Evolutionary conservation across 208 protist genomes (phyloP).

Genomic region (Leishmania tarentolae): DNA sequence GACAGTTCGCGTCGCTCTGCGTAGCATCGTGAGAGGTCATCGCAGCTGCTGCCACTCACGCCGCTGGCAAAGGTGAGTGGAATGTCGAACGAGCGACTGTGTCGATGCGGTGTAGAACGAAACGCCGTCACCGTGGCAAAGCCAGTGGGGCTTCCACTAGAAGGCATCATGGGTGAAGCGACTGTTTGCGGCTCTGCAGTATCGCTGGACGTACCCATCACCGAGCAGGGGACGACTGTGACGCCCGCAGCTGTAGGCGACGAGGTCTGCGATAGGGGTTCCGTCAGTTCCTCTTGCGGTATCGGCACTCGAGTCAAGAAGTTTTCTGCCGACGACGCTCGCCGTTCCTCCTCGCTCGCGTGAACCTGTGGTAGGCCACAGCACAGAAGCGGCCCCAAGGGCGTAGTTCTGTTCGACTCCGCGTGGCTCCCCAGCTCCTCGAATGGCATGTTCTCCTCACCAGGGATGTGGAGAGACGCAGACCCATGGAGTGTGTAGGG

Average conservation of each 20-base stretch:
- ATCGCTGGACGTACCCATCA: neutral
- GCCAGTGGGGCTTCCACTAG: neutral
- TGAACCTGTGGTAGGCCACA: neutral
- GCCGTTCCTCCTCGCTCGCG: conserved; percentile 2
- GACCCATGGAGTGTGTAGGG: neutral
- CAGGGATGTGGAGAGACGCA: neutral
- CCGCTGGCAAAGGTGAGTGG: conserved; percentile 6
- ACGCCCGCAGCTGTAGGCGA: neutral
- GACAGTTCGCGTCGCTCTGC: neutral
- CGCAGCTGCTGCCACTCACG: conserved; percentile 3
- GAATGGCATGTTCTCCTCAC: neutral
- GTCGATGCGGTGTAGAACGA: neutral
- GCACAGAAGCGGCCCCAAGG: conserved; percentile 1
- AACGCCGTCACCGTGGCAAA: neutral
- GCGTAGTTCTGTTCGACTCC: neutral
- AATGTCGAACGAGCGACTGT: conserved; percentile 8
- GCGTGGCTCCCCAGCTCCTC: neutral
- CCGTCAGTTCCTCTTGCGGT: neutral
- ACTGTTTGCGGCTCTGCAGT: neutral
- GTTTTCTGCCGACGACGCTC: conserved; percentile 4
- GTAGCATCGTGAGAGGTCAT: conserved; percentile 6
- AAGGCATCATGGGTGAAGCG: neutral
- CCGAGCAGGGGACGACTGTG: neutral
- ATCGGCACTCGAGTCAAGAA: neutral
- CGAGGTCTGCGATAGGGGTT: neutral